These are phyloP conservation scores for Kalanchoe fedtschenkoi DNA, from an alignment of 164 flowering plant species.

Conservation along the genomic window DNA sequence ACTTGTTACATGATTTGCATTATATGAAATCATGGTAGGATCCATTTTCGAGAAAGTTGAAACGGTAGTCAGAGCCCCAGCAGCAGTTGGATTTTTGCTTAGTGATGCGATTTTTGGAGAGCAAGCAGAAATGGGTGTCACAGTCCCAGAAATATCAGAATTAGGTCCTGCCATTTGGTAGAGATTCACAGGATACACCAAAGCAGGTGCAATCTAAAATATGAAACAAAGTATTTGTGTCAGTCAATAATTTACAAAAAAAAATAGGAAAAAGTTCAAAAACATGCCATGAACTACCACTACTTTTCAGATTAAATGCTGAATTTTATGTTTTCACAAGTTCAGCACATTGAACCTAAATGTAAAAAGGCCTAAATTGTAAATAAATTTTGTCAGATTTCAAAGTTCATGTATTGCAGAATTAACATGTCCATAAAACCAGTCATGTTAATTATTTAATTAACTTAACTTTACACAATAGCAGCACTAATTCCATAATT, in stretches of 20 bases:
- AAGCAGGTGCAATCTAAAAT: conserved; percentile 19
- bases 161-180: conserved; percentile 11
- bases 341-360: too few species aligned
- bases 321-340: too few species aligned
- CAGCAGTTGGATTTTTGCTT: conserved; percentile 6
- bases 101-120: conserved; percentile 7
- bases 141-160: conserved; percentile 14
- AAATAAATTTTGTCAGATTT: too few species aligned
- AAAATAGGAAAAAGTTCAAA: too few species aligned
- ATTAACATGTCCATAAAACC: too few species aligned
- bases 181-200: conserved; percentile 18
- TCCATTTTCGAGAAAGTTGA: conserved; percentile 13
- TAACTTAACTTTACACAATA: too few species aligned
- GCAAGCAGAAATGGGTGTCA: conserved; percentile 9
- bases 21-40: conserved; percentile 15
- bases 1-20: conserved; percentile 13
- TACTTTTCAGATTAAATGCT: too few species aligned
- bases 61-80: conserved; percentile 8
- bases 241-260: neutral
- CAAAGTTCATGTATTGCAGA: too few species aligned
- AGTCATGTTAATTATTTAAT: too few species aligned
- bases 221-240: neutral
- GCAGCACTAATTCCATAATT: too few species aligned
- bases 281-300: too few species aligned
- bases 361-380: too few species aligned